phyloP scores from a whole-genome alignment of 176 grass and related monocot genomes.

The Eragrostis nindensis region DNA sequence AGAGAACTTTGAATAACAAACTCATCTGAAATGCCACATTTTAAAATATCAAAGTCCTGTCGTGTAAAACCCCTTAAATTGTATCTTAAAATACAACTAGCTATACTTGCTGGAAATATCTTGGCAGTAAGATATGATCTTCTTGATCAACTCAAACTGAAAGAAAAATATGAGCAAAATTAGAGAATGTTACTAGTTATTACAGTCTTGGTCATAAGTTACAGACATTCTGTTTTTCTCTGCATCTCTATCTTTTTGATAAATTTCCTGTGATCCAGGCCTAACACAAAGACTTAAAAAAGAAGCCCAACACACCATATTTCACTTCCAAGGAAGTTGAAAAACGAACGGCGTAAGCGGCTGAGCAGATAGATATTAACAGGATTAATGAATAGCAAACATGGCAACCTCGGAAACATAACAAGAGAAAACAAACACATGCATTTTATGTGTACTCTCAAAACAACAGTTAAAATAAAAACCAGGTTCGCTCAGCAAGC shows the following conservation, averaged over 20 bases:
- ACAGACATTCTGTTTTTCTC: background rate
- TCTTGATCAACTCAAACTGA: background rate
- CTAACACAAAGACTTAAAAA: background rate
- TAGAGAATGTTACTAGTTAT: background rate
- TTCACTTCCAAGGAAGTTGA: background rate
- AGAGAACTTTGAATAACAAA: background rate
- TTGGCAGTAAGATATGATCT: background rate
- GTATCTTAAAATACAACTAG: background rate
- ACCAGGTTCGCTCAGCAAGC: background rate
- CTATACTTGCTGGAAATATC: background rate
- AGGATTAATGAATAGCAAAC: background rate
- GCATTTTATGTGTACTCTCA: conserved; percentile 6
- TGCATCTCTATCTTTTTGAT: background rate
- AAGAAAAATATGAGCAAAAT: background rate
- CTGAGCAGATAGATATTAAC: background rate
- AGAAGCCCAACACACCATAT: background rate
- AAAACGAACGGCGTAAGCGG: background rate
- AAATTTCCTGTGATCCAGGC: too few relatives aligned
- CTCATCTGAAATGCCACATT: too few relatives aligned
- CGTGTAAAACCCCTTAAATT: too few relatives aligned
- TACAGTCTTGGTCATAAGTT: conserved; percentile 1
- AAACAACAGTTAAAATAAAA: background rate
- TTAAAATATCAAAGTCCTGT: too few relatives aligned
- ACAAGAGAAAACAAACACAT: conserved; percentile 6
- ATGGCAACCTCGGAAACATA: background rate